Evolutionary conservation across 805 yeast species (phyloP), one percentile per base, ranked within the genome.

Genomic region (Torulaspora gathmanii): DNA sequence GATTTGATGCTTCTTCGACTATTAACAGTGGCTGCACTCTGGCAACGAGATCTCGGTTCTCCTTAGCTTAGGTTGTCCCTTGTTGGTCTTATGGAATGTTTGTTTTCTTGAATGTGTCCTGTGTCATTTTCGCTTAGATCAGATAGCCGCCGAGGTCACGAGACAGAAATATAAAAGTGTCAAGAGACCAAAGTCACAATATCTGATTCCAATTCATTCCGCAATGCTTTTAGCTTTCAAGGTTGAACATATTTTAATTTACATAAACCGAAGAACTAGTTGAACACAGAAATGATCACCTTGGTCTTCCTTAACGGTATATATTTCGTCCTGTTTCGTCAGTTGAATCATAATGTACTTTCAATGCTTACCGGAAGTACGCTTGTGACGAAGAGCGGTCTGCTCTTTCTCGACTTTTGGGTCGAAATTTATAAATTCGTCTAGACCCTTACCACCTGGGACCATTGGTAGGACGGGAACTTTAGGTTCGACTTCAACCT

Each of bases 401-500:
- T 83, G 84, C 68, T 82, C 78, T 60, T 70, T 73, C 72, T 88
- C 96, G 45, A 81, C 83, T 56, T 78, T 85, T 36, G 88, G 82
- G 65, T 91, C 96, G 69, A 83, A 93, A 37, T 77, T 75, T 55
- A 93, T 85, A 65, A 91, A 90, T 69, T 93, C 98, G 62, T 93
- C 91, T 60, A 93, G 76, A 52, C 86, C 96, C 68, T 86, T 87
- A 58, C 98, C 99, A 49, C 82, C 95, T 43, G 99, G 95, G 44
- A 93, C 98, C 95, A 93, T 89, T 45, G 99, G 99, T 65, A 93
- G 77, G 50, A 93, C 98, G 42, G 97, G 96, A 39, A 91, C 96
- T 62, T 77, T 74, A 76, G 80, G 80, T 71, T 90, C 98, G 26
- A 89, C 93, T 40, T 82, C 60, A 35, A 89, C 98, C 74, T 93